phyloP scores from a whole-genome alignment of 139 green algal genomes.

The Eudorina sp. region DNA sequence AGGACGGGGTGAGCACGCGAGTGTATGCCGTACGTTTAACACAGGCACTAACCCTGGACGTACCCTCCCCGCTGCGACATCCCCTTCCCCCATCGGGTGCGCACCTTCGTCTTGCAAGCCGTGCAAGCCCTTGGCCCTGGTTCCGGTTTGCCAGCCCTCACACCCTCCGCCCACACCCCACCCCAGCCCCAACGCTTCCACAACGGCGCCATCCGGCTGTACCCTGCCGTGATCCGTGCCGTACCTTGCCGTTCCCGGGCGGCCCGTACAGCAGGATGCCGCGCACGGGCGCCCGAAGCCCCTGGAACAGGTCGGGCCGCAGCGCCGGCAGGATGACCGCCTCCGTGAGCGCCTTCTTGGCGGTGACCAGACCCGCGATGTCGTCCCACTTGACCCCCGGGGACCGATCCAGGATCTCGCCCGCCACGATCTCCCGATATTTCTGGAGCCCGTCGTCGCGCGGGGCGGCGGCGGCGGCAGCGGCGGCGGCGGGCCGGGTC shows the following conservation, averaged over 20 bases:
- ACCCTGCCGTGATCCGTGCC: too few relatives aligned
- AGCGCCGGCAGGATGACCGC: slow-evolving; percentile 83
- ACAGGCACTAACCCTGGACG: too few relatives aligned
- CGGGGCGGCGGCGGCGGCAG: slow-evolving; percentile 14
- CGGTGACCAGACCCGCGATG: slow-evolving; percentile 74
- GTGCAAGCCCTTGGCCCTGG: too few relatives aligned
- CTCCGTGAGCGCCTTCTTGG: slow-evolving; percentile 85
- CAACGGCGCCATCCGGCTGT: too few relatives aligned
- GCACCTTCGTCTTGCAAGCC: too few relatives aligned
- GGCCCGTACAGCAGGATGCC: slow-evolving; percentile 92
- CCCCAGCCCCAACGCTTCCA: not conserved
- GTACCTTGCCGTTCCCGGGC: slow-evolving; percentile 89
- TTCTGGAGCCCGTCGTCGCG: slow-evolving; percentile 16
- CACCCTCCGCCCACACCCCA: not conserved
- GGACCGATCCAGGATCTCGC: slow-evolving; percentile 75
- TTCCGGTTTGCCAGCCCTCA: too few relatives aligned
- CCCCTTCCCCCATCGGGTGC: too few relatives aligned
- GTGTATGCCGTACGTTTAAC: too few relatives aligned
- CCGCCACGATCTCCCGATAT: slow-evolving; percentile 69
- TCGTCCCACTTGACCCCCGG: slow-evolving; percentile 78
- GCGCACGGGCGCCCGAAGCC: slow-evolving; percentile 80
- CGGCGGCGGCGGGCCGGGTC: not conserved
- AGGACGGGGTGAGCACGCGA: not conserved
- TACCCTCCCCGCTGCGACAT: not conserved
- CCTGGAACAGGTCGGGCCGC: slow-evolving; percentile 74